A percentile compares a stretch with the other conserved stretches of the same genome.
These are phyloP conservation scores for Calonectria hawksworthii DNA, from an alignment of 2,329 filamentous ascomycete species.

Conservation along the genomic window DNA sequence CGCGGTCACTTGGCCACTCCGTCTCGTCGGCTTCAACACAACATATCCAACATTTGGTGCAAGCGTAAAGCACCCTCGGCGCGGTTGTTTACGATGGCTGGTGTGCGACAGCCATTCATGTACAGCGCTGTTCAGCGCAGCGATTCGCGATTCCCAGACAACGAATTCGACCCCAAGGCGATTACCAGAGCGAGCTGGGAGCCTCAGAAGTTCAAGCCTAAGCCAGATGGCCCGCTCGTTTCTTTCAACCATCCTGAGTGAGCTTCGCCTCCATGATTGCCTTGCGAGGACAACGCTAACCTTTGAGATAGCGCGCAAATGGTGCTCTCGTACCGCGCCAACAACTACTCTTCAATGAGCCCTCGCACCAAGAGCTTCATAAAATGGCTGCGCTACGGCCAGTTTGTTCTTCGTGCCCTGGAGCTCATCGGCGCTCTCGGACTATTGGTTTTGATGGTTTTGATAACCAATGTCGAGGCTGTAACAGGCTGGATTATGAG, in stretches of 20 bases:
- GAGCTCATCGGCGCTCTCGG: slow-evolving; percentile 79
- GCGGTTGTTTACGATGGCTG: slow-evolving; percentile 44
- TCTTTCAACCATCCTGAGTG: slow-evolving; percentile 93
- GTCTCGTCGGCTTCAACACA: slow-evolving; percentile 10
- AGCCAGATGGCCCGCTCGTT: slow-evolving; percentile 81
- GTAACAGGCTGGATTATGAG: slow-evolving; percentile 82
- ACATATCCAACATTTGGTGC: slow-evolving; percentile 7
- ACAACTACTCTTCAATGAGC: slow-evolving; percentile 76
- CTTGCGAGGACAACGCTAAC: slow-evolving; percentile 19
- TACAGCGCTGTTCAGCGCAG: slow-evolving; percentile 71
- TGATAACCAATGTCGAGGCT: slow-evolving; percentile 77
- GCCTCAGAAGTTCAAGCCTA: slow-evolving; percentile 71
- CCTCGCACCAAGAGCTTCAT: slow-evolving; percentile 78
- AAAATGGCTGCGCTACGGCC: slow-evolving; percentile 76
- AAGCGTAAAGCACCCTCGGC: slow-evolving; percentile 28
- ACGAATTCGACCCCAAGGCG: slow-evolving; percentile 87
- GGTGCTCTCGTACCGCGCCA: slow-evolving; percentile 73
- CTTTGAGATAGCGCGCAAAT: slow-evolving; percentile 66
- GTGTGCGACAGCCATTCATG: slow-evolving; percentile 73
- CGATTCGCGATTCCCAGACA: slow-evolving; percentile 67
- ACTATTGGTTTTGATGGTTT: slow-evolving; percentile 81
- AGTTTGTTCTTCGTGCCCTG: slow-evolving; percentile 77
- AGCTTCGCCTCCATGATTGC: slow-evolving; percentile 46
- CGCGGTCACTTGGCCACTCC: not conserved
- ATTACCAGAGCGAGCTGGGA: slow-evolving; percentile 84